Conservation (phyloP, 2,329 filamentous ascomycete species). For the Coniochaeta hoffmannii region DNA sequence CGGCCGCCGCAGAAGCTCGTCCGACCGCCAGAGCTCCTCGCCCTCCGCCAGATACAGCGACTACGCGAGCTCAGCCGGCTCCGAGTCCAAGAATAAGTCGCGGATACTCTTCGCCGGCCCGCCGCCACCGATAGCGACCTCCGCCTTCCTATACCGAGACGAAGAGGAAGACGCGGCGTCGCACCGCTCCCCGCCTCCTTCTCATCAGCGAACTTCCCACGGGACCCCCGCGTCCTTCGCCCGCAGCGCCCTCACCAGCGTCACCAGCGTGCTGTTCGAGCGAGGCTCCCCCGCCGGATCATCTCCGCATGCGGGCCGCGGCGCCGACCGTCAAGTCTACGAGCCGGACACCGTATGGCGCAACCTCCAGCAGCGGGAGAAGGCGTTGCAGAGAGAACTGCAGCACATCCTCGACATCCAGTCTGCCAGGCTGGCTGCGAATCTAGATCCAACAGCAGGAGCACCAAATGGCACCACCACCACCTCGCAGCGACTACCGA, state of each 20-base stretch:
- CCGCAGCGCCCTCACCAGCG: conserved; percentile 13
- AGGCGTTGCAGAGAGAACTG: conserved; percentile 36
- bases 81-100: conserved; percentile 22
- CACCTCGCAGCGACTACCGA: background rate
- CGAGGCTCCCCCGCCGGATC: conserved; percentile 6
- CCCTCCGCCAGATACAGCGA: conserved; percentile 10
- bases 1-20: conserved; percentile 6
- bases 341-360: conserved; percentile 39
- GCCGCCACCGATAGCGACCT: conserved; percentile 42
- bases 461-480: conserved; percentile 10
- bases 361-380: conserved; percentile 36
- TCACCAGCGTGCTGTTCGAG: conserved; percentile 32
- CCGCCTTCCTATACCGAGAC: conserved; percentile 28
- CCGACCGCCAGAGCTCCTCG: conserved; percentile 10
- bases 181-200: background rate
- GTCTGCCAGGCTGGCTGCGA: conserved; percentile 33
- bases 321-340: conserved; percentile 15
- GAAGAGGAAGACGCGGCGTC: conserved; percentile 18
- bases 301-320: conserved; percentile 4
- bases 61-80: conserved; percentile 19
- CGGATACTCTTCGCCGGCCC: conserved; percentile 38
- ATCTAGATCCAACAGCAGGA: conserved; percentile 20
- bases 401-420: conserved; percentile 43
- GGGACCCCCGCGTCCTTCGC: conserved; percentile 13
- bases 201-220: background rate